Evolutionary conservation across 2,329 filamentous ascomycete genomes (phyloP), one percentile per base, ranked within the genome.

Genomic region (Paraphaeosphaeria minitans): DNA sequence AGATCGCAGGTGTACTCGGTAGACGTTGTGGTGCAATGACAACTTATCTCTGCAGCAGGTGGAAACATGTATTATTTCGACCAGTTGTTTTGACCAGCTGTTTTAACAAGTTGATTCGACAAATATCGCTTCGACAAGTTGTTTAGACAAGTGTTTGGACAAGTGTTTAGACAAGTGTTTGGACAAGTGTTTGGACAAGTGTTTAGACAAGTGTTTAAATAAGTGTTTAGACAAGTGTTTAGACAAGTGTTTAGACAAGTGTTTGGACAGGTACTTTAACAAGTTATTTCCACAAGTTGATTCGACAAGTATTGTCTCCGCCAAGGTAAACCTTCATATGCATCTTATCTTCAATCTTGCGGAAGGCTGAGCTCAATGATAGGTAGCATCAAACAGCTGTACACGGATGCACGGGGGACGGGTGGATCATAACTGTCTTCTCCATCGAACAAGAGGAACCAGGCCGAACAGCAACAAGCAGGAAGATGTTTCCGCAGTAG

Each of bases 311-410:
- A 2, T 19, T 22, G 6, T 4, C 12, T 21, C 13, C 5, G 33
- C 48, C 24, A 47, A 48, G 37, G 43, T 22, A n/a, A 50, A 48
- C 47, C 27, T 41, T 55, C 33, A 27, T 39, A 16, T 39, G 39
- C 39, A 33, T 10, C 12, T 29, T 27, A 55, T 5, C 42, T 37
- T 27, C 22, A 12, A n/a, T 6, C 19, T n/a, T 13, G 24, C 39
- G 33, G 33, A 51, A 39, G 27, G 31, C 14, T 29, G 22, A 46
- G 14, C 10, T 46, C 45, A 48, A 51, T 53, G 50, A 53, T 24
- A 31, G 50, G 43, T 24, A 31, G 41, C 48, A 51, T 33, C 46
- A 16, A 6, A 48, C 46, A 48, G 46, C 33, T 27, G 22, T 39
- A 51, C 35, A 27, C 33, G 48, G 41, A 48, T 19, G 27, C 27